A percentile compares a stretch with the other conserved stretches of the same genome.
phyloP scores from a whole-genome alignment of 148 eudicot genomes.

The Vaccinium myrtillus region DNA sequence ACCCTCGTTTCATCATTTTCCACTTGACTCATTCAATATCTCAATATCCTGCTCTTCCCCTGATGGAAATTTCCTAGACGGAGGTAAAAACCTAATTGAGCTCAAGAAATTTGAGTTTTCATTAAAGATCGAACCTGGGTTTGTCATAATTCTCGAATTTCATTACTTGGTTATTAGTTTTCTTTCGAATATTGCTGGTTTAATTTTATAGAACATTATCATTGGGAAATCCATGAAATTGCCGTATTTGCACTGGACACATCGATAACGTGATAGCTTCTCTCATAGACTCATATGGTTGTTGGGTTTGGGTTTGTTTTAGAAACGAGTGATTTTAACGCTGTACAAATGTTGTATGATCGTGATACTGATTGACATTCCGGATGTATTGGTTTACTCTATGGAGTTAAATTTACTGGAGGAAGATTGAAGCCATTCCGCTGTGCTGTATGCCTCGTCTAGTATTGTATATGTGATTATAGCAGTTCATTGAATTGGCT shows the following conservation, averaged over 20 bases:
- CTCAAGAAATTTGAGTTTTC: conserved; percentile 21
- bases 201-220: conserved; percentile 30
- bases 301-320: conserved; percentile 34
- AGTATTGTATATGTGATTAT: conserved; percentile 29
- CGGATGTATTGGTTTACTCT: conserved; percentile 25
- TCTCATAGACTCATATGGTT: conserved; percentile 20
- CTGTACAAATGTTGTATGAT: conserved; percentile 25
- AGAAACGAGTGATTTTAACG: conserved; percentile 20
- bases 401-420: conserved; percentile 22
- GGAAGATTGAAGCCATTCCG: conserved; percentile 14
- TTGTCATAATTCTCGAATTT: conserved; percentile 28
- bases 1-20: conserved; percentile 16
- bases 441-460: conserved; percentile 29
- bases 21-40: background rate
- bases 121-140: conserved; percentile 23
- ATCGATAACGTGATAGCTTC: background rate
- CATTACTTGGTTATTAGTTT: conserved; percentile 25
- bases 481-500: conserved; percentile 32
- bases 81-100: background rate
- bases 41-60: conserved; percentile 17
- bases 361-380: background rate
- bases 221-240: conserved; percentile 23
- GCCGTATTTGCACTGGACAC: background rate
- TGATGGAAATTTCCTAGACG: conserved; percentile 11
- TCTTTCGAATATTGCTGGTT: conserved; percentile 5